Evolutionary conservation across 371 early-diverging fungal genomes (phyloP).

Genomic region (Rhizomucor pusillus): DNA sequence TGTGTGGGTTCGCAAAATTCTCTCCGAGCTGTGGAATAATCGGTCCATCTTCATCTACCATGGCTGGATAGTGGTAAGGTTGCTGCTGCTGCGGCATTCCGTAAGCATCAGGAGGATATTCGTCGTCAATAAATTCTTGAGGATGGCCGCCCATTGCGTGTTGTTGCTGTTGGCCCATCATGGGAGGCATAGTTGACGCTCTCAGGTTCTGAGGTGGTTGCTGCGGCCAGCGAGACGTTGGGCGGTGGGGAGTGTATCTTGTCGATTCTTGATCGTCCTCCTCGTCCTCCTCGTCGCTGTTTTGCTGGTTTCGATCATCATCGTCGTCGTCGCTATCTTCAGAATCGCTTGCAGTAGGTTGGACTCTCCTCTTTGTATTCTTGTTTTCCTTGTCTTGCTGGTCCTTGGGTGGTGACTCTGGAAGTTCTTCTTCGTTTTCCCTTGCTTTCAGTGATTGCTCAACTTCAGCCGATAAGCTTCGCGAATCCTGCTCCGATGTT

Average conservation of each 20-base stretch:
- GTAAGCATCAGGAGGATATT: not conserved
- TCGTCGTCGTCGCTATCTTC: constrained; percentile 10
- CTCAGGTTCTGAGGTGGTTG: constrained; percentile 1
- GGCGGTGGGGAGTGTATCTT: constrained; percentile 8
- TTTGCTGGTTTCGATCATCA: not conserved
- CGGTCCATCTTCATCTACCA: constrained; percentile 24
- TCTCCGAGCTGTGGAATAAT: constrained; percentile 27
- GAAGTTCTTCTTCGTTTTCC: constrained; percentile 3
- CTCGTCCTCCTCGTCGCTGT: constrained; percentile 7
- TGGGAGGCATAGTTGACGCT: constrained; percentile 1
- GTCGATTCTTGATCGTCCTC: constrained; percentile 13
- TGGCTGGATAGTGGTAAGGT: not conserved
- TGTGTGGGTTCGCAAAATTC: constrained; percentile 27
- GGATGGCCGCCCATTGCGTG: too few species aligned
- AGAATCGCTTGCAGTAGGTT: not conserved
- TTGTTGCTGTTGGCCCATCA: constrained; percentile 5
- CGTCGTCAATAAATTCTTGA: not conserved
- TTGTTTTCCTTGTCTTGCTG: constrained; percentile 9
- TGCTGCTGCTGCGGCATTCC: not conserved
- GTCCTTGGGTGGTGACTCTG: constrained; percentile 2
- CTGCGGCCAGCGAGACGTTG: constrained; percentile 12
- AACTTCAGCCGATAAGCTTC: not conserved
- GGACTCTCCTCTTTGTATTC: constrained; percentile 2
- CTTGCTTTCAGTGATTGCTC: not conserved
- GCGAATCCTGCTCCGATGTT: not conserved